phyloP scores from a whole-genome alignment of 768 basidiomycete genomes.

The Tylopilus plumbeoviolaceoides region DNA sequence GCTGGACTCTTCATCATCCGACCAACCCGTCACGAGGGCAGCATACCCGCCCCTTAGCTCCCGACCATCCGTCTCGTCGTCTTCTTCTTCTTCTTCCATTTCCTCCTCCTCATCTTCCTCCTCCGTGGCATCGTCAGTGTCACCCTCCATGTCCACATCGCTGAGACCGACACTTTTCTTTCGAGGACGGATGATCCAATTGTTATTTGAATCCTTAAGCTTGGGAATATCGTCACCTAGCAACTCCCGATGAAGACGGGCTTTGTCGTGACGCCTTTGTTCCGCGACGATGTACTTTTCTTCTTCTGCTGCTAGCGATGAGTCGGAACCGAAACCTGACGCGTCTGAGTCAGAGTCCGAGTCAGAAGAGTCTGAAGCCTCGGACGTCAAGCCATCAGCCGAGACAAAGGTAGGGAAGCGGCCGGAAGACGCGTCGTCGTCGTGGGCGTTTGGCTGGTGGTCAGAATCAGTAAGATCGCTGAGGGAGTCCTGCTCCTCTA shows the following conservation, averaged over 20 bases:
- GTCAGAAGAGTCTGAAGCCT: slow-evolving; percentile 43
- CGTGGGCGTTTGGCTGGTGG: slow-evolving; percentile 33
- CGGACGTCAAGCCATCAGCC: slow-evolving; percentile 53
- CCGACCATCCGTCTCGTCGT: slow-evolving; percentile 45
- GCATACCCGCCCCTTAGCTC: slow-evolving; percentile 44
- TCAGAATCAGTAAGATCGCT: slow-evolving; percentile 23
- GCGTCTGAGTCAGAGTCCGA: slow-evolving; percentile 34
- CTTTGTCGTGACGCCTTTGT: slow-evolving; percentile 40
- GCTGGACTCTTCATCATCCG: slow-evolving; percentile 69
- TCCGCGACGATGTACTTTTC: slow-evolving; percentile 55
- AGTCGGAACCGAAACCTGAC: slow-evolving; percentile 47
- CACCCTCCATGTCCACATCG: slow-evolving; percentile 63
- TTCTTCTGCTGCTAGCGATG: slow-evolving; percentile 58
- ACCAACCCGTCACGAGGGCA: slow-evolving; percentile 74
- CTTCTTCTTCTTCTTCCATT: slow-evolving; percentile 39
- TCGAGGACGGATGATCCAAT: slow-evolving; percentile 69
- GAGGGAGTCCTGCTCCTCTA: slow-evolving; percentile 15
- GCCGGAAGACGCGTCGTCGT: slow-evolving; percentile 29
- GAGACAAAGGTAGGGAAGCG: slow-evolving; percentile 67
- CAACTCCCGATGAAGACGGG: slow-evolving; percentile 58
- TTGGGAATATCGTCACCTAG: slow-evolving; percentile 50
- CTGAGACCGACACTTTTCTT: slow-evolving; percentile 65
- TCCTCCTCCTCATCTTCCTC: slow-evolving; percentile 54
- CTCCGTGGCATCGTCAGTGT: slow-evolving; percentile 53
- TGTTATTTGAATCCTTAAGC: slow-evolving; percentile 39